Percentiles rank a stretch among this genome's conserved stretches.
phyloP scores from a whole-genome alignment of 129 eudicot genomes.

The Centrapalus pauciflorus region DNA sequence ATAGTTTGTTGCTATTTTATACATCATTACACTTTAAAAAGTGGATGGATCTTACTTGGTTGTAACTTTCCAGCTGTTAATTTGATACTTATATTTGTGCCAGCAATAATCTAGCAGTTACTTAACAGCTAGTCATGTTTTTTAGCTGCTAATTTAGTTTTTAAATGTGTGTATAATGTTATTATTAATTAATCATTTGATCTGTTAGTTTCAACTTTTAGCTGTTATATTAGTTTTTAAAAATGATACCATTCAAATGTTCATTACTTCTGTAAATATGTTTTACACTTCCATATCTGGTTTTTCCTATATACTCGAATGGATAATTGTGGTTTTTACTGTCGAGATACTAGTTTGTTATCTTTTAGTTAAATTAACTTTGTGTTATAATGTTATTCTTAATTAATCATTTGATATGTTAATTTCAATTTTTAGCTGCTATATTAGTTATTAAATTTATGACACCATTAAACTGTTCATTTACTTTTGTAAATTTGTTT shows the following conservation, averaged over 20 bases:
- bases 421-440: no score
- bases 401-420: no score
- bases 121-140: neutral
- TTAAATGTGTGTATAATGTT: neutral
- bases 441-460: no score
- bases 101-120: neutral
- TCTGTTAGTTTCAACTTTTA: neutral
- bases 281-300: neutral
- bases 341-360: neutral
- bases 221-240: neutral
- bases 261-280: neutral
- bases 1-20: no score
- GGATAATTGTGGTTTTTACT: neutral
- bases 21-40: no score
- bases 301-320: no score
- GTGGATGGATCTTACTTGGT: neutral
- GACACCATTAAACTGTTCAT: no score
- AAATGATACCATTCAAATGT: neutral
- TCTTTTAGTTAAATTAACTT: no score
- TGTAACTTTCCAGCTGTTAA: neutral
- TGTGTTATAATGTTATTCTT: neutral
- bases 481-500: no score
- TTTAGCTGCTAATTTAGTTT: neutral
- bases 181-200: neutral
- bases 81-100: neutral